Base-by-base conservation (phyloP, 768 basidiomycete genomes). In the Xerocomellus chrysenteron region DNA sequence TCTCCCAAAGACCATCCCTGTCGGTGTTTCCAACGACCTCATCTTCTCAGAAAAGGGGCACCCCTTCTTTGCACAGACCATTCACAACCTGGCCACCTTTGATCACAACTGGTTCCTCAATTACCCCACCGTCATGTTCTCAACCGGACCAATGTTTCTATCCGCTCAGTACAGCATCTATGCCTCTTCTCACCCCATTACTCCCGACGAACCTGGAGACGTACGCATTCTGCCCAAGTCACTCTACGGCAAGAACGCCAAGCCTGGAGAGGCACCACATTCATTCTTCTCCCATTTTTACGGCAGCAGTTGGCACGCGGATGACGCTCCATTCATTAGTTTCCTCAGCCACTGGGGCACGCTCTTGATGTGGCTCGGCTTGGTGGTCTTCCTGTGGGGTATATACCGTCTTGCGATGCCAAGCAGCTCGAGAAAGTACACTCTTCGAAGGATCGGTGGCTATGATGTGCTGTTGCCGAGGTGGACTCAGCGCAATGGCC, bases 71-170 rank as follows among this genome's bases (percentile, higher is more conserved):
- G 87, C 88, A 39, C 91, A 95, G 73, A 91, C 92, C 48, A 95
- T 98, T 61, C 90, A 95, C 75, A 92, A 90, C 70, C 83, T 98
- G 57, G 80, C 85, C 65, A 86, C 87, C 21, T 99, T 96, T 69
- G 92, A 98, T 75, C 92, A 96, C 71, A 83, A 85, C 50, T 99
- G 92, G 87, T 72, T 97, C 52, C 84, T 95, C 68, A 97, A 98
- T 74, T 99, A 99, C 65, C 97, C 97, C 33, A 99, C 97, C 28
- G 97, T 99, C 78, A 99, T 99, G 97, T 99, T 99, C 75, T 94
- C 94, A 51, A 99, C 97, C 0, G 96, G 96, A 1, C 97, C 97
- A 65, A 99, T 99, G 97, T 99, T 98, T 75, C 76, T 99, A 13
- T 98, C 95, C 1, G 86, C 88, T 3, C 93, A 97, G 69, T 96